Conservation (phyloP, 2,329 filamentous ascomycete species). For the Cercospora nicotianae region DNA sequence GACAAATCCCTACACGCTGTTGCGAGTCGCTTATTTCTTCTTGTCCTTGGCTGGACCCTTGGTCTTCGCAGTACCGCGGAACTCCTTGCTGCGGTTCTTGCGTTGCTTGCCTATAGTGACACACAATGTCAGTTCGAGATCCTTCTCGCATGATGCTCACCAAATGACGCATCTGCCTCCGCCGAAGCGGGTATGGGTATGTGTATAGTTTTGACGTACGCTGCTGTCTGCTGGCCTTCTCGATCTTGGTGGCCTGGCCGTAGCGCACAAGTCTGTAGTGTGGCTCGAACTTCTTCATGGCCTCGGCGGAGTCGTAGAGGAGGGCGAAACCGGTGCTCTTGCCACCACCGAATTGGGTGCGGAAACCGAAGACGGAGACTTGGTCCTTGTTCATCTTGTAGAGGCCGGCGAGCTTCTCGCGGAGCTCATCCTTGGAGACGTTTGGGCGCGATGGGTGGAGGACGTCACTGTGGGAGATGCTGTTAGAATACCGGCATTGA, state of each 20-base stretch:
- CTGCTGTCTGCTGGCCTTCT: slow-evolving; percentile 98
- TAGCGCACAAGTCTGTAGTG: slow-evolving; percentile 95
- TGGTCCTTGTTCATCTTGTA: slow-evolving; percentile 99
- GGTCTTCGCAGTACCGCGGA: slow-evolving; percentile 96
- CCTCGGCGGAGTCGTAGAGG: slow-evolving; percentile 96
- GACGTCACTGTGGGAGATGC: slow-evolving; percentile 72
- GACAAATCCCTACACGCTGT: slow-evolving; percentile 15
- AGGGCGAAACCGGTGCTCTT: slow-evolving; percentile 99
- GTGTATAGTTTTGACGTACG: slow-evolving; percentile 84
- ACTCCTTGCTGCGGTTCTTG: slow-evolving; percentile 99
- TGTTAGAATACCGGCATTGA: slow-evolving; percentile 26
- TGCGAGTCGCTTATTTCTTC: slow-evolving; percentile 52
- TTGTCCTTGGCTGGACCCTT: slow-evolving; percentile 96
- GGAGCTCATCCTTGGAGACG: slow-evolving; percentile 99
- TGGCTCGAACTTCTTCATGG: slow-evolving; percentile 99
- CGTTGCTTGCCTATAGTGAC: slow-evolving; percentile 87
- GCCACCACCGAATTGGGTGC: slow-evolving; percentile 98
- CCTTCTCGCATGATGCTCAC: slow-evolving; percentile 17
- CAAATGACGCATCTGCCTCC: slow-evolving; percentile 15
- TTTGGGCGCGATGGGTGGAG: slow-evolving; percentile 98
- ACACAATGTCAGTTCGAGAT: slow-evolving; percentile 23
- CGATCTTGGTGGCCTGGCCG: slow-evolving; percentile 88
- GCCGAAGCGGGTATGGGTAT: slow-evolving; percentile 17
- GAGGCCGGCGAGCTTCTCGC: slow-evolving; percentile 85
- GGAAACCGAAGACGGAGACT: slow-evolving; percentile 96